phyloP scores from a whole-genome alignment of 495 filamentous ascomycete genomes.

The Penicillium pancosmium region DNA sequence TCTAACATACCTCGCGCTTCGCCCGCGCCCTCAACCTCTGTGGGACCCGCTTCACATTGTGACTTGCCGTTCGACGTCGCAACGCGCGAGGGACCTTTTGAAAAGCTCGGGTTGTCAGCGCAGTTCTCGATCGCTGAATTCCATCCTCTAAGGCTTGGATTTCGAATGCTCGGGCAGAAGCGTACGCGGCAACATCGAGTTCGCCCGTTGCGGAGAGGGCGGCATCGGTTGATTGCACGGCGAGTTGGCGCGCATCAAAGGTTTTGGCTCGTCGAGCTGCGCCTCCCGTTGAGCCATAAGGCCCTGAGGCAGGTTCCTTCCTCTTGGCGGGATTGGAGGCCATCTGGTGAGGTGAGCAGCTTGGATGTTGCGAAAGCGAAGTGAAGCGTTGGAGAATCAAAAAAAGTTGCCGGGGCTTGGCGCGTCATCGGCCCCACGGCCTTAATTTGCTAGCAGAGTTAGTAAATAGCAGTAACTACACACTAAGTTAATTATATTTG shows the following conservation, averaged over 20 bases:
- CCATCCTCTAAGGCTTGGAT: constrained; percentile 81
- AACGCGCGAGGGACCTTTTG: constrained; percentile 85
- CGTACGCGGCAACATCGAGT: constrained; percentile 78
- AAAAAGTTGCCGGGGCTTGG: constrained; percentile 34
- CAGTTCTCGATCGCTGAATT: constrained; percentile 71
- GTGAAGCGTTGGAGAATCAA: constrained; percentile 12
- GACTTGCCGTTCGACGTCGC: constrained; percentile 85
- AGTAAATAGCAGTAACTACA: too few species aligned
- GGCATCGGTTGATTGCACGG: constrained; percentile 69
- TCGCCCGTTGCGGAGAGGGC: constrained; percentile 74
- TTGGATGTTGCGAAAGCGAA: constrained; percentile 1
- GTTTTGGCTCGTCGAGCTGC: constrained; percentile 63
- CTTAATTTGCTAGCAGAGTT: neutral
- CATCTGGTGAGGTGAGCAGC: constrained; percentile 35
- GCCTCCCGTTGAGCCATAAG: constrained; percentile 23
- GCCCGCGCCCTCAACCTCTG: constrained; percentile 71
- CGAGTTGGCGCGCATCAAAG: constrained; percentile 68
- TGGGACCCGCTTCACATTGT: constrained; percentile 93
- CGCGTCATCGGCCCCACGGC: constrained; percentile 27
- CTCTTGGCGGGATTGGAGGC: constrained; percentile 41
- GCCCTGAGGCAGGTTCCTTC: constrained; percentile 26
- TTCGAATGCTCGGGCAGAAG: constrained; percentile 82
- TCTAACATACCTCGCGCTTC: constrained; percentile 62
- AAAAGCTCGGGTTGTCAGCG: constrained; percentile 74
- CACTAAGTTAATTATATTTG: too few species aligned